Conservation (phyloP, 257 asterid genomes). For the Solanum bulbocastanum region DNA sequence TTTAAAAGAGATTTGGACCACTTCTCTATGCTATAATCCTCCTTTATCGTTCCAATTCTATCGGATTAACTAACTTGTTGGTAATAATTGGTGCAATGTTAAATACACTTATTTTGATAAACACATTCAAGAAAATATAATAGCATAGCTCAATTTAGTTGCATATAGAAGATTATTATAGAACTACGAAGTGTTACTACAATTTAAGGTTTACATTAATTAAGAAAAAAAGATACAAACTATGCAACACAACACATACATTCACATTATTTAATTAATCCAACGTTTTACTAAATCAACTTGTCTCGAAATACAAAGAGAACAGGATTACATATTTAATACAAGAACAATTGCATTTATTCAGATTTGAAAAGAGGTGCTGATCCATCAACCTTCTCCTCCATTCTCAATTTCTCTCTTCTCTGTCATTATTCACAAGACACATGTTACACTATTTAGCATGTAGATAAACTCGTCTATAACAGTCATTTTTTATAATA, state of each 20-base stretch:
- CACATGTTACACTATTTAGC: background rate
- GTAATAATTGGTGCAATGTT: background rate
- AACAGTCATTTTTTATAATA: background rate
- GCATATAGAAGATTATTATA: background rate
- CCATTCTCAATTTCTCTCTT: constrained; percentile 1
- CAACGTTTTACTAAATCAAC: background rate
- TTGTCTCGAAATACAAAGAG: background rate
- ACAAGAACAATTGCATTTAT: background rate
- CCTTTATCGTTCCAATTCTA: background rate
- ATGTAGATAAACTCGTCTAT: background rate
- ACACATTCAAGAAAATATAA: background rate
- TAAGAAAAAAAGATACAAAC: background rate
- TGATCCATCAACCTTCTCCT: background rate
- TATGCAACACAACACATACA: background rate
- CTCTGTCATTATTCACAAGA: background rate
- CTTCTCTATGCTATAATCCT: background rate
- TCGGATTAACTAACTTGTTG: background rate
- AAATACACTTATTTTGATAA: background rate
- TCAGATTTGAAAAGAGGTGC: background rate
- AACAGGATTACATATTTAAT: background rate
- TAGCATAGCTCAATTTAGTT: background rate
- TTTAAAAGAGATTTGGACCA: background rate
- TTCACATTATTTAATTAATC: background rate
- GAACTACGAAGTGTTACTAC: background rate
- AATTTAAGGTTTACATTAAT: background rate